Percentiles rank a stretch among this genome's conserved stretches.
These are phyloP conservation scores for Leccinum rimulosum DNA, from an alignment of 768 basidiomycete species.

Conservation along the genomic window DNA sequence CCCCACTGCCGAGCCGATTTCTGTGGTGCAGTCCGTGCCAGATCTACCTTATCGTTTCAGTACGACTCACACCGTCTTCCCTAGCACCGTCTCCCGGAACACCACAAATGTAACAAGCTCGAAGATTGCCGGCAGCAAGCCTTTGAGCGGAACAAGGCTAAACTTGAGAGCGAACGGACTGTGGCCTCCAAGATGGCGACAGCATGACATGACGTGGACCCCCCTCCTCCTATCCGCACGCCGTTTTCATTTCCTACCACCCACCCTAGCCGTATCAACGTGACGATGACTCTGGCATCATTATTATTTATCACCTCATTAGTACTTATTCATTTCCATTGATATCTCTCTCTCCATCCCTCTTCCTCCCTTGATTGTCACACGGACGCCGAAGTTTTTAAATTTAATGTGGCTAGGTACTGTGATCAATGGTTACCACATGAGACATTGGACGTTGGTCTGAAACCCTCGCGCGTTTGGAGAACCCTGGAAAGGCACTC, in stretches of 20 bases:
- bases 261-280: slow-evolving; percentile 16
- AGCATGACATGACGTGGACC: slow-evolving; percentile 42
- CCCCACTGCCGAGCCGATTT: slow-evolving; percentile 76
- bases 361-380: slow-evolving; percentile 16
- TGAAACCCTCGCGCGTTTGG: not conserved
- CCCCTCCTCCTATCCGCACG: slow-evolving; percentile 11
- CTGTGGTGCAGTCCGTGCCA: slow-evolving; percentile 64
- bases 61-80: slow-evolving; percentile 16
- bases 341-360: slow-evolving; percentile 8
- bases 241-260: not conserved
- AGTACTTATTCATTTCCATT: slow-evolving; percentile 14
- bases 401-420: slow-evolving; percentile 15
- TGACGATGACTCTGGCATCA: slow-evolving; percentile 21
- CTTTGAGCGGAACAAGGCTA: slow-evolving; percentile 83
- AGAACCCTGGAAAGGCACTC: not conserved
- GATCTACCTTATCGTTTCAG: not conserved
- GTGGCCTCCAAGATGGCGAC: slow-evolving; percentile 84
- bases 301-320: slow-evolving; percentile 28
- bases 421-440: slow-evolving; percentile 16
- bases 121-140: slow-evolving; percentile 86
- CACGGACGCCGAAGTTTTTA: slow-evolving; percentile 1
- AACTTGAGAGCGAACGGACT: slow-evolving; percentile 86
- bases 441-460: not conserved
- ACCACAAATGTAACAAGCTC: slow-evolving; percentile 80
- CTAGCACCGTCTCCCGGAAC: slow-evolving; percentile 87